Percentiles rank a stretch among this genome's conserved stretches.
These are phyloP conservation scores for Saccharomycopsis sp. DNA, from an alignment of 805 yeast species.

Conservation along the genomic window DNA sequence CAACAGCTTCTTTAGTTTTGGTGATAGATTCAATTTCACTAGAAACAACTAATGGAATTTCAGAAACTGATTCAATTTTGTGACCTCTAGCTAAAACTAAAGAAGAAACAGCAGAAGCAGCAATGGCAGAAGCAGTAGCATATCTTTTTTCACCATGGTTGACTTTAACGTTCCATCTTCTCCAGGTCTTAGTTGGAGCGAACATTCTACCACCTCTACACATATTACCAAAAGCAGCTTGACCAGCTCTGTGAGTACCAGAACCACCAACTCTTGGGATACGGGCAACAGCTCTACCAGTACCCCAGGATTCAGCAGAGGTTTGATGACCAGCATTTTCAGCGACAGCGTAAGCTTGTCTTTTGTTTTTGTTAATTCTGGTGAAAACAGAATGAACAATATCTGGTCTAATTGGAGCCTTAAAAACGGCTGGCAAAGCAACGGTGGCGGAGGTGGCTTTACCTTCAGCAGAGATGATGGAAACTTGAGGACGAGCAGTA, in stretches of 20 bases:
- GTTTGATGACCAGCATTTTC: constrained; percentile 99
- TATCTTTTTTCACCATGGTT: constrained; percentile 99
- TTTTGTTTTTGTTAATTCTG: constrained; percentile 99
- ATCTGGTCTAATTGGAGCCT: constrained; percentile 99
- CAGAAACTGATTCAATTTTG: constrained; percentile 97
- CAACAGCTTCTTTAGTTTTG: constrained; percentile 98
- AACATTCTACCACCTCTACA: constrained; percentile 99
- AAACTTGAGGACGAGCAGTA: constrained; percentile 92
- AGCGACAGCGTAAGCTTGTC: constrained; percentile 99
- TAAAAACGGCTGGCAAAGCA: constrained; percentile 96
- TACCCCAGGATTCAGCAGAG: constrained; percentile 99
- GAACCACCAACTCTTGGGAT: constrained; percentile 99
- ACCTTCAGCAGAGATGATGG: constrained; percentile 85
- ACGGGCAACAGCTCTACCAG: constrained; percentile 99
- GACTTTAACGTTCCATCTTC: constrained; percentile 99
- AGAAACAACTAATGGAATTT: constrained; percentile 96
- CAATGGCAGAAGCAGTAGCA: constrained; percentile 99
- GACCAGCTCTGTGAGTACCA: constrained; percentile 99
- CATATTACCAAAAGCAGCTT: constrained; percentile 99
- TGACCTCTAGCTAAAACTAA: constrained; percentile 99
- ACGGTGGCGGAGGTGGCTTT: constrained; percentile 74
- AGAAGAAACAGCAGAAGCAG: constrained; percentile 97
- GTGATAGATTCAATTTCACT: constrained; percentile 83
- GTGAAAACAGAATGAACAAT: constrained; percentile 98
- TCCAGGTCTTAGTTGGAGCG: constrained; percentile 99